Base-by-base conservation (phyloP, 2,329 filamentous ascomycete species). In the Thielaviopsis ethacetica region DNA sequence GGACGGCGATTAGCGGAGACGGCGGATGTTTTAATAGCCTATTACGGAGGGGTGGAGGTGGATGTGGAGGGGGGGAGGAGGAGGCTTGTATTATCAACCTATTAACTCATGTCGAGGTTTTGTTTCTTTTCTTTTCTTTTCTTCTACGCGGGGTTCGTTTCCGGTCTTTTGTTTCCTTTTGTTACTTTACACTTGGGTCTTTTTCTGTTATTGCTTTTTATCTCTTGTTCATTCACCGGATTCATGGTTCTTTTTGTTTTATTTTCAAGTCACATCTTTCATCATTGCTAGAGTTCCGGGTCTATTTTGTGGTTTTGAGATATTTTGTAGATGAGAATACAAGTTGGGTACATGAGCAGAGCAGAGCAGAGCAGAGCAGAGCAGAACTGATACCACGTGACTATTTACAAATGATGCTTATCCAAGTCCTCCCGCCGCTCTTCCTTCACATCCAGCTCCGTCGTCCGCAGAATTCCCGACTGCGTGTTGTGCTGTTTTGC, bases 1-100 rank as follows among this genome's bases (percentile, higher is more conserved):
- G 2, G 83, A 86, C 65, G 83, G 82, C 56, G 71, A 76, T 17
- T 54, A 54, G 41, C 34, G 17, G 21, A 49, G 19, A n/a, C 10
- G 17, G 21, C 1, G 9, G 10, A 22, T 55, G 30, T 44, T 55
- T 44, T 34, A 34, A 34, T 34, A 34, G 30, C 30, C 30, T n/a
- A n/a, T n/a, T n/a, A n/a, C n/a, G n/a, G n/a, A n/a, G n/a, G n/a
- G n/a, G n/a, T n/a, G n/a, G n/a, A n/a, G n/a, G 7, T 50, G 17
- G 17, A 9, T 15, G 17, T 50, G 21, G 17, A 12, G 10, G 9
- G 21, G 47, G 7, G 17, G 47, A 50, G 17, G 9, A 50, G 53
- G 21, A 2, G n/a, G 27, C 27, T 30, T 54, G 34, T 54, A 54
- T 15, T 41, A 34, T 19, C n/a, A 54, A 54, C 53, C 53, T 44